Evolutionary conservation across 2,329 filamentous ascomycete genomes (phyloP).

Genomic region (Penicillium sp.): DNA sequence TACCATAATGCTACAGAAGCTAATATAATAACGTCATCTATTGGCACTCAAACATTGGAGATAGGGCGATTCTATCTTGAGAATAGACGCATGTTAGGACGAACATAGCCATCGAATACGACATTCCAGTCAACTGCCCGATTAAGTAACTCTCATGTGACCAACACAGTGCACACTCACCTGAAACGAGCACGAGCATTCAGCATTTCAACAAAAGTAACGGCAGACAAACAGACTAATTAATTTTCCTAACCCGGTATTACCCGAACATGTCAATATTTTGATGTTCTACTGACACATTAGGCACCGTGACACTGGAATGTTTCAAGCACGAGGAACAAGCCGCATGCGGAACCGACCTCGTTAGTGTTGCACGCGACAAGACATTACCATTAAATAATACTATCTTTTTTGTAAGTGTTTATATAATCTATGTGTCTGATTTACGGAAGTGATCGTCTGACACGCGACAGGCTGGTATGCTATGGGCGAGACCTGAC

Average conservation of each 20-base stretch:
- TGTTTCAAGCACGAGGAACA: neutral
- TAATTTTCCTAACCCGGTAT: neutral
- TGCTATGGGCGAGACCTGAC: neutral
- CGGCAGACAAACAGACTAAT: neutral
- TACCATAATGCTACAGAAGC: too few species aligned
- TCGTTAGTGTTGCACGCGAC: neutral
- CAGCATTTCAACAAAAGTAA: neutral
- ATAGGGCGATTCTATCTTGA: too few species aligned
- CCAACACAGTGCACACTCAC: neutral
- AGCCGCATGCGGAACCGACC: neutral
- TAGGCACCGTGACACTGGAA: neutral
- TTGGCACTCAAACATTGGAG: neutral
- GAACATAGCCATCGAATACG: neutral
- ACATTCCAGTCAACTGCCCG: neutral
- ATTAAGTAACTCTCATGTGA: neutral
- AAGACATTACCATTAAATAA: neutral
- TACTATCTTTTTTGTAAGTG: neutral
- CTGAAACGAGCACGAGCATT: neutral
- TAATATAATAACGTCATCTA: too few species aligned
- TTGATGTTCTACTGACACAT: neutral
- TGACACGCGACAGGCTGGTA: neutral
- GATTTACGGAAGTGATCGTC: neutral
- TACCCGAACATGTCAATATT: neutral
- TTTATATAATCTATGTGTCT: neutral
- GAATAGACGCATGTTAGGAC: neutral